These are phyloP conservation scores for Phytophthora cactorum DNA, from an alignment of 352 stramenopile genomes.

Conservation along the genomic window DNA sequence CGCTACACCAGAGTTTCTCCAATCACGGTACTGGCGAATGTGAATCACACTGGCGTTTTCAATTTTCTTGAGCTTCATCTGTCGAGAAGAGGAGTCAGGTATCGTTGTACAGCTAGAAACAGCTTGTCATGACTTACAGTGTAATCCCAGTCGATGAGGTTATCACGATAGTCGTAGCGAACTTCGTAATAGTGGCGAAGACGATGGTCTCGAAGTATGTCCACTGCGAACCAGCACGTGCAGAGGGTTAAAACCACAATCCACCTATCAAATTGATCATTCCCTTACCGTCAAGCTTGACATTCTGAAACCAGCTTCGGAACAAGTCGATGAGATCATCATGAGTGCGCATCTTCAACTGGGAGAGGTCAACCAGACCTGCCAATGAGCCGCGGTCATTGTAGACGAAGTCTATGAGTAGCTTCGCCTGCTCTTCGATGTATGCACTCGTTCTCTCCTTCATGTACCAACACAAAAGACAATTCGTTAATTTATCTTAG, in stretches of 20 bases:
- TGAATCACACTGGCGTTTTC: conserved; percentile 93
- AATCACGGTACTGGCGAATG: conserved; percentile 91
- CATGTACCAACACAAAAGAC: not conserved
- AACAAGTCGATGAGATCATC: conserved; percentile 92
- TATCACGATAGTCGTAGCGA: conserved; percentile 93
- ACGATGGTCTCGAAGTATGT: conserved; percentile 83
- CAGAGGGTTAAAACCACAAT: not conserved
- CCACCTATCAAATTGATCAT: not conserved
- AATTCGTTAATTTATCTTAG: not conserved
- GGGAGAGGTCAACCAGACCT: conserved; percentile 78
- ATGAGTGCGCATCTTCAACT: conserved; percentile 90
- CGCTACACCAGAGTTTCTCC: conserved; percentile 92
- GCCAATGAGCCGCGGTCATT: conserved; percentile 67
- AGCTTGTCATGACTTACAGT: conserved; percentile 45
- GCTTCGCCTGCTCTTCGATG: conserved; percentile 75
- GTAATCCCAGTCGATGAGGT: conserved; percentile 97
- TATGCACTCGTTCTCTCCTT: conserved; percentile 86
- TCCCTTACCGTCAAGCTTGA: conserved; percentile 78
- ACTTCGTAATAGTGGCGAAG: conserved; percentile 92
- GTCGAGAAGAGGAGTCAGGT: not conserved
- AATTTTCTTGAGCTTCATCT: conserved; percentile 88
- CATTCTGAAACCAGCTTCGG: conserved; percentile 73
- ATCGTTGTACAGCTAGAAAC: not conserved
- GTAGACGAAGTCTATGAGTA: conserved; percentile 77
- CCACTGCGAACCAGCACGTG: conserved; percentile 44